Conservation (phyloP, 75 land plant genomes). For the Cryptomeria japonica region DNA sequence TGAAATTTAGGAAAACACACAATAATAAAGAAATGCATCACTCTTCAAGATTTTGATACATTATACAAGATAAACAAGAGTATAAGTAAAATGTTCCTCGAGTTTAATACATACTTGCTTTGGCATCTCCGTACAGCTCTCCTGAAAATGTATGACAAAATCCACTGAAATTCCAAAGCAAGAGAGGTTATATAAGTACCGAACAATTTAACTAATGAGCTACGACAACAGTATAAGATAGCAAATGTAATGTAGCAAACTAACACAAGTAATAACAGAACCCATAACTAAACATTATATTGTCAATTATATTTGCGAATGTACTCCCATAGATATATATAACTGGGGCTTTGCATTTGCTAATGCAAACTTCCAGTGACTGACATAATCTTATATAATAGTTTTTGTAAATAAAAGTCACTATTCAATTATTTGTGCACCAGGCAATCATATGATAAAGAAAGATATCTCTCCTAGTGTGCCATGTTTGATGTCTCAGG, state of each 20-base stretch:
- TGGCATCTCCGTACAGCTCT: conserved; percentile 4
- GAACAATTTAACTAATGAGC: background rate
- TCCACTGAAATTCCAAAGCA: conserved; percentile 10
- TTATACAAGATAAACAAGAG: background rate
- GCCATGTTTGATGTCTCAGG: background rate
- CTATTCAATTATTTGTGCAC: background rate
- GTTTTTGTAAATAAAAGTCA: background rate
- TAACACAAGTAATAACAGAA: background rate
- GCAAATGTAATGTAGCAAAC: background rate
- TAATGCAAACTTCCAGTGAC: background rate
- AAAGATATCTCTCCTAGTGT: background rate
- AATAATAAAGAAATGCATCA: background rate
- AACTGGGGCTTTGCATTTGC: background rate
- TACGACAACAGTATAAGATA: background rate
- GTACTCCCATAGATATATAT: background rate
- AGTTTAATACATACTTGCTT: background rate
- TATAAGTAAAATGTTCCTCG: background rate
- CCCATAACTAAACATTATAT: background rate
- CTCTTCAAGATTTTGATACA: background rate
- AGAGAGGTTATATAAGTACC: background rate
- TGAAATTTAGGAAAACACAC: background rate
- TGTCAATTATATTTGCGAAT: background rate
- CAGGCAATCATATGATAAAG: background rate
- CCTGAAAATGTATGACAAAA: conserved; percentile 5
- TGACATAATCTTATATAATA: background rate